Conservation (phyloP, 495 filamentous ascomycete species). For the Penicillium diatomitis region DNA sequence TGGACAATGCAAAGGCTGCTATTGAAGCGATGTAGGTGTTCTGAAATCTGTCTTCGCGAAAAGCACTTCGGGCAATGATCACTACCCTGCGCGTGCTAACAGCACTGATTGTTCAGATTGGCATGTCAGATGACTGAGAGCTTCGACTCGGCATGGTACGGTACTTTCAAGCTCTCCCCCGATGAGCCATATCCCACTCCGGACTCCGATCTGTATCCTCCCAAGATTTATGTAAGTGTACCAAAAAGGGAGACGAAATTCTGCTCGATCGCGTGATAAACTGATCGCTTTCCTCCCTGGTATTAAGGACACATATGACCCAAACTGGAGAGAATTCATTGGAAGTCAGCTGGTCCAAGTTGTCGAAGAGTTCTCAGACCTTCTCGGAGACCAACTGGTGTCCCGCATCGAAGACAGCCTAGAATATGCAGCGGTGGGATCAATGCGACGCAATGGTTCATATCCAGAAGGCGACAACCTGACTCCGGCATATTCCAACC, state of each 20-base stretch:
- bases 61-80: no score
- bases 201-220: conserved; percentile 17
- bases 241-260: no score
- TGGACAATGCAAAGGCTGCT: conserved; percentile 20
- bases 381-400: conserved; percentile 13
- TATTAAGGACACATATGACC: conserved; percentile 17
- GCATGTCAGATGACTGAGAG: conserved; percentile 14
- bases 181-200: conserved; percentile 22
- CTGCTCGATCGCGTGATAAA: neutral
- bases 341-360: conserved; percentile 21
- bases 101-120: conserved; percentile 1
- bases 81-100: no score
- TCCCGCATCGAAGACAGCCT: conserved; percentile 15
- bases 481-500: conserved; percentile 18
- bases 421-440: conserved; percentile 19
- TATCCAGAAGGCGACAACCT: conserved; percentile 20
- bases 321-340: conserved; percentile 24
- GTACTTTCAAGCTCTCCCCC: conserved; percentile 21
- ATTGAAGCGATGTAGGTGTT: conserved; percentile 16
- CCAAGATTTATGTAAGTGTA: conserved; percentile 17
- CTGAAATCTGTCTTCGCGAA: no score
- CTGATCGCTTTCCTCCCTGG: neutral
- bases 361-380: conserved; percentile 21
- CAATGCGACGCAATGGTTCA: conserved; percentile 21
- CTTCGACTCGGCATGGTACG: conserved; percentile 20